Conservation (phyloP, 257 asterid species). For the Ehretia macrophylla region DNA sequence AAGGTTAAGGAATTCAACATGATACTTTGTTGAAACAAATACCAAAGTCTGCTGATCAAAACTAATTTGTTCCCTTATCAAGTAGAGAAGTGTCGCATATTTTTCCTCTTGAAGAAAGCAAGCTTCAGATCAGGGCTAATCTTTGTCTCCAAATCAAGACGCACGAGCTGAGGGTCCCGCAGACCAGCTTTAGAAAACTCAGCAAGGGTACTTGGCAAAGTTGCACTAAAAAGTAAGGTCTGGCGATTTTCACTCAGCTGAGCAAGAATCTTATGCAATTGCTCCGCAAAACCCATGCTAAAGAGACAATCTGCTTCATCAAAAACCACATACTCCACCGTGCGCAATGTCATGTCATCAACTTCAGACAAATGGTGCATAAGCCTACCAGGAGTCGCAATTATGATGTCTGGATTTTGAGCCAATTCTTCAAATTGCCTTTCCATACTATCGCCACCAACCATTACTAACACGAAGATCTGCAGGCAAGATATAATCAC, state of each 20-base stretch:
- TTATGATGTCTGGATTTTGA: constrained; percentile 82
- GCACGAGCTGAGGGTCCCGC: constrained; percentile 86
- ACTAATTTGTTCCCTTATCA: constrained; percentile 73
- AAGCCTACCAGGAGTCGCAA: constrained; percentile 96
- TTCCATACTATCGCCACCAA: constrained; percentile 99
- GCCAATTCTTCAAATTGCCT: constrained; percentile 93
- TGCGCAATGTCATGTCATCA: constrained; percentile 89
- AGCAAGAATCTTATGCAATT: constrained; percentile 64
- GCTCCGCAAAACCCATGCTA: constrained; percentile 94
- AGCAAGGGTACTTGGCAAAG: constrained; percentile 91
- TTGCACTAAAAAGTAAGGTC: constrained; percentile 91
- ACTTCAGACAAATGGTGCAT: constrained; percentile 92
- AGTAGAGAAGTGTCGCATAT: constrained; percentile 67
- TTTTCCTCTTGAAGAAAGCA: constrained; percentile 85
- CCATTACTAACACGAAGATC: constrained; percentile 81
- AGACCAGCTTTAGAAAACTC: constrained; percentile 98
- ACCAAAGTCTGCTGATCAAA: no score
- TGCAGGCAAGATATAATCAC: constrained; percentile 26
- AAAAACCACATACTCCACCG: constrained; percentile 86
- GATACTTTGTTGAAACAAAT: no score
- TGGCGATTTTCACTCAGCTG: constrained; percentile 86
- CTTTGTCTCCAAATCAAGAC: constrained; percentile 90
- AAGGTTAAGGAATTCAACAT: no score
- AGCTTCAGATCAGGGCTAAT: constrained; percentile 87
- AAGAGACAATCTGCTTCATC: constrained; percentile 98